These are phyloP conservation scores for Tilletia indica DNA, from an alignment of 1,284 basidiomycete species.

Conservation along the genomic window DNA sequence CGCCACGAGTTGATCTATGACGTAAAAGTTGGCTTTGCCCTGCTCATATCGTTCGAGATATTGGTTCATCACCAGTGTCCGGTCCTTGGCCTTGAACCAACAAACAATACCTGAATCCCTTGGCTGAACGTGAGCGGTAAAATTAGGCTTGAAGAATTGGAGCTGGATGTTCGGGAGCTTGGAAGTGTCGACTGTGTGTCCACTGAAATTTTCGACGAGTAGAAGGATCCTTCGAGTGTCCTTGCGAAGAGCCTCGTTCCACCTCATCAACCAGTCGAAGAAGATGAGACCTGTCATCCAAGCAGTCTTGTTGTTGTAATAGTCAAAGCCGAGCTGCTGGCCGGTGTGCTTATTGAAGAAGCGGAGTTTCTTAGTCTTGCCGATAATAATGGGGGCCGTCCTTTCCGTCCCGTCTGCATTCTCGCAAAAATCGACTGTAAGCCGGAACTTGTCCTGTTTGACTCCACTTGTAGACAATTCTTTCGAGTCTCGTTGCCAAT, in stretches of 20 bases:
- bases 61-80: background rate
- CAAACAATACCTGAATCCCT: constrained; percentile 56
- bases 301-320: background rate
- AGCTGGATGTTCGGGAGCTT: constrained; percentile 44
- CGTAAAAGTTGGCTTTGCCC: constrained; percentile 55
- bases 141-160: constrained; percentile 53
- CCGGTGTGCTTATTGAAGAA: too few relatives aligned
- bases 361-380: background rate
- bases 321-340: background rate
- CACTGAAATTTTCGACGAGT: constrained; percentile 55
- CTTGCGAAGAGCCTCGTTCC: background rate
- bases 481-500: too few relatives aligned
- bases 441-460: too few relatives aligned
- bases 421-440: background rate
- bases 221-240: constrained; percentile 49
- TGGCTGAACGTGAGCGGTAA: constrained; percentile 52
- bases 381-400: background rate
- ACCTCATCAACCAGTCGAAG: background rate
- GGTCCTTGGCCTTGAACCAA: constrained; percentile 56
- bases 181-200: constrained; percentile 45
- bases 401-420: background rate
- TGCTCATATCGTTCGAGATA: constrained; percentile 30
- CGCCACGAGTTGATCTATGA: constrained; percentile 55
- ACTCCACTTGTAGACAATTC: too few relatives aligned
- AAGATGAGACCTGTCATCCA: constrained; percentile 6